Evolutionary conservation across 306 rosid species (phyloP), one percentile per base, ranked within the genome.

Genomic region (Citrullus mucosospermus): DNA sequence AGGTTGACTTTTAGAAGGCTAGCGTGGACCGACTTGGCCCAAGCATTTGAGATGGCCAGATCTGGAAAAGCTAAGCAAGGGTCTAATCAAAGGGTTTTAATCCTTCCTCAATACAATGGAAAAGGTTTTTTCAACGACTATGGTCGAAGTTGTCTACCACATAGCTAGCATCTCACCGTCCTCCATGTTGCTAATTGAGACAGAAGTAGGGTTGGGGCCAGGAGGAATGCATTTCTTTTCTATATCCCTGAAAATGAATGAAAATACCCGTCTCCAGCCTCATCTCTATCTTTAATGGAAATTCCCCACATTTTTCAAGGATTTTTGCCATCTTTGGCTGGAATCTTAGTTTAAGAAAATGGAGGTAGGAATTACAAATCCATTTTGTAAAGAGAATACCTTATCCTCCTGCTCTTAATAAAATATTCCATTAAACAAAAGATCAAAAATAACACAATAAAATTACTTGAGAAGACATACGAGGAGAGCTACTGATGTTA

Each of bases 401-500:
- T 46, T 22, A 71, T 15, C 76, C 41, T 71, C 58, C 5, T 50
- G 20, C 76, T 46, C 76, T 25, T 6, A 46, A 46, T 22, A 28
- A 50, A 71, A 32, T 14, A 1, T 15, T 8, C 44, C 60, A 48
- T 72, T 50, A 38, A 32, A 48, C 60, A 55, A 18, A 80, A 66
- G 38, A 53, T 67, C 44, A 74, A 34, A 66, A 50, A 39, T 10
- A 38, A 57, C 71, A 66, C 18, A 32, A 68, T 41, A 67, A 78
- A 75, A 66, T 25, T 38, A 38, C 50, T 34, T 77, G 71, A 69
- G 53, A 78, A 57, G 57, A 90, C 99, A 86, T 86, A 92, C 99
- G 46, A 96, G 93, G 84, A 96, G 87, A 79, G 87, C 55, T 82
- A 91, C 32, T 17, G 99, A 91, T 41, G 91, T 85, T 69, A 84